These are phyloP conservation scores for Colletotrichum kahawae DNA, from an alignment of 2,329 filamentous ascomycete species.

Conservation along the genomic window DNA sequence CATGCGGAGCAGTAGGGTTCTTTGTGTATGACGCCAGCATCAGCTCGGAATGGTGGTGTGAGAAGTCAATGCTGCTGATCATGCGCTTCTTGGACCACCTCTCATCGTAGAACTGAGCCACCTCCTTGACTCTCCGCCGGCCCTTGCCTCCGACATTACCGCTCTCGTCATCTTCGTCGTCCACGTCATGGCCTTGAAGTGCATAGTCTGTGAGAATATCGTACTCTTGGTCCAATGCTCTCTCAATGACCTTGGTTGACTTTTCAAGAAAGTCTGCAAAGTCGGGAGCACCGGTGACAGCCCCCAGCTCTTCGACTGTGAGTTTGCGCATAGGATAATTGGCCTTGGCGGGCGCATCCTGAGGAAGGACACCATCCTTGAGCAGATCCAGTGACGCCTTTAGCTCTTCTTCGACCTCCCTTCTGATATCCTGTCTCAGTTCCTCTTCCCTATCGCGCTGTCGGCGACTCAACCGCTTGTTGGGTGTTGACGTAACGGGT, in stretches of 20 bases:
- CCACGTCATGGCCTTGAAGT: constrained; percentile 73
- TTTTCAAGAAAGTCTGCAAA: constrained; percentile 95
- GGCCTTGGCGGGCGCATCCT: constrained; percentile 43
- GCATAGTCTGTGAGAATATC: constrained; percentile 96
- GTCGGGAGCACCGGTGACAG: constrained; percentile 89
- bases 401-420: constrained; percentile 92
- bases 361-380: constrained; percentile 53
- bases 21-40: constrained; percentile 96
- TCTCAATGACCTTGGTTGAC: constrained; percentile 96
- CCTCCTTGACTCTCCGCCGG: constrained; percentile 79
- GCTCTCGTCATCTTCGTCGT: constrained; percentile 82
- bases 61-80: constrained; percentile 95
- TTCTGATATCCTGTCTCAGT: constrained; percentile 80
- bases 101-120: constrained; percentile 93
- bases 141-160: constrained; percentile 74
- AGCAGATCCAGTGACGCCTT: constrained; percentile 70
- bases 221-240: constrained; percentile 93
- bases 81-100: constrained; percentile 97
- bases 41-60: constrained; percentile 91
- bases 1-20: constrained; percentile 91
- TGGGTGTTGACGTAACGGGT: constrained; percentile 62
- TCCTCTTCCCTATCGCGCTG: constrained; percentile 88
- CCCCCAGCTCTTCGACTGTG: constrained; percentile 83
- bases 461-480: constrained; percentile 78
- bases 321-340: constrained; percentile 83